Evolutionary conservation across 73 alveolate genomes (phyloP).

Genomic region (Paraurostyla sp.): DNA sequence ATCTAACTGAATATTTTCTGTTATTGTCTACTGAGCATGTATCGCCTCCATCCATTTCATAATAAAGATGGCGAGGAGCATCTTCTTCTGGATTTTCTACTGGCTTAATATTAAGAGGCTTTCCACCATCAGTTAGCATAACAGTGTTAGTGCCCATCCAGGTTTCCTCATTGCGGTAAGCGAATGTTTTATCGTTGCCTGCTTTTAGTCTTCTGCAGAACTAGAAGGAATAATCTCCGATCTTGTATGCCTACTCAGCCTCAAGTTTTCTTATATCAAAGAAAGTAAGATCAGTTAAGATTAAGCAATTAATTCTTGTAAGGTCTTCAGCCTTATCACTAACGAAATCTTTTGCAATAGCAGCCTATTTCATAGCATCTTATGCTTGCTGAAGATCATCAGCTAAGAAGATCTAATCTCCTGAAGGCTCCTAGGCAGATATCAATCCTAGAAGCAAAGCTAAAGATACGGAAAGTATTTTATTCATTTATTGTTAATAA

Average conservation of each 20-base stretch:
- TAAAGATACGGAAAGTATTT: not conserved
- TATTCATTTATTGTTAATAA: no score
- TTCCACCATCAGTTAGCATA: not conserved
- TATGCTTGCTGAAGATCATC: not conserved
- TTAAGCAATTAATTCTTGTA: not conserved
- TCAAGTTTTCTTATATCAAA: conserved; percentile 1
- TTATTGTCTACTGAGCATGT: not conserved
- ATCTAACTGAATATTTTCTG: not conserved
- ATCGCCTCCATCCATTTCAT: conserved; percentile 8
- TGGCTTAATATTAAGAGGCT: not conserved
- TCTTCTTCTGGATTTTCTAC: not conserved
- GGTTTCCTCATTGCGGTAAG: not conserved
- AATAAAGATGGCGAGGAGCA: not conserved
- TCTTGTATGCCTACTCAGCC: not conserved
- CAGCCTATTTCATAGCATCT: not conserved
- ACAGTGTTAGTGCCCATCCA: not conserved
- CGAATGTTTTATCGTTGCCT: conserved; percentile 9
- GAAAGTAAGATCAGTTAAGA: not conserved
- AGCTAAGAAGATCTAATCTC: not conserved
- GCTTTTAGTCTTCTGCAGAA: conserved; percentile 48
- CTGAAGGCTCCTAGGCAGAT: not conserved
- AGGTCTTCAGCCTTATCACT: not conserved
- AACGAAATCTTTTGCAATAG: not conserved
- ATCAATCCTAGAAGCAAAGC: conserved; percentile 12
- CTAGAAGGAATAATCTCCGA: conserved; percentile 5